A percentile compares a stretch with the other conserved stretches of the same genome.
Evolutionary conservation across 345 rosid genomes (phyloP).

Genomic region (Nephelium lappaceum): DNA sequence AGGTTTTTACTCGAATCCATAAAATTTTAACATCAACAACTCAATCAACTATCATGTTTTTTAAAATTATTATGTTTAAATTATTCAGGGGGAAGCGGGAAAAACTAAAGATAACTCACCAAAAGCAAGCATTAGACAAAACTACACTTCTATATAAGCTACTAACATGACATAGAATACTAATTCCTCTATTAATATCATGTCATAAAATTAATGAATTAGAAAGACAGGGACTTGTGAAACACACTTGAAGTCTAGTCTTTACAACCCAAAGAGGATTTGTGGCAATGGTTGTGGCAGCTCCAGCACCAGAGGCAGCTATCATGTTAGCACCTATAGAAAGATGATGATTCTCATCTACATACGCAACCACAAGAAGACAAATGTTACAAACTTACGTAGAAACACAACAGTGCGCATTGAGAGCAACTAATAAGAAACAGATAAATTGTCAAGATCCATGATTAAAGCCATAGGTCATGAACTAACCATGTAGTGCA

Average conservation of each 20-base stretch:
- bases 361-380: constrained; percentile 9
- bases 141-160: background rate
- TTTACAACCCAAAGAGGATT: constrained; percentile 98
- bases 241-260: constrained; percentile 79
- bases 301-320: constrained; percentile 93
- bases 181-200: background rate
- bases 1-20: background rate
- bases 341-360: constrained; percentile 58
- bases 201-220: constrained; percentile 2
- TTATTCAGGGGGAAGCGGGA: background rate
- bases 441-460: background rate
- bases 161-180: background rate
- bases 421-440: background rate
- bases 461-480: background rate
- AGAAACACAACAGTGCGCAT: background rate
- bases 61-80: background rate
- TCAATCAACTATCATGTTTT: background rate
- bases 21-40: background rate
- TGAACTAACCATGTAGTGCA: constrained; percentile 54
- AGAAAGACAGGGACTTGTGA: background rate
- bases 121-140: background rate
- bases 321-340: constrained; percentile 73
- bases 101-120: background rate
- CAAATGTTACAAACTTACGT: background rate
- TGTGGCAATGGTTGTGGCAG: constrained; percentile 71